These are phyloP conservation scores for Gymnopus androsaceus DNA, from an alignment of 1,284 basidiomycete species.

Conservation along the genomic window DNA sequence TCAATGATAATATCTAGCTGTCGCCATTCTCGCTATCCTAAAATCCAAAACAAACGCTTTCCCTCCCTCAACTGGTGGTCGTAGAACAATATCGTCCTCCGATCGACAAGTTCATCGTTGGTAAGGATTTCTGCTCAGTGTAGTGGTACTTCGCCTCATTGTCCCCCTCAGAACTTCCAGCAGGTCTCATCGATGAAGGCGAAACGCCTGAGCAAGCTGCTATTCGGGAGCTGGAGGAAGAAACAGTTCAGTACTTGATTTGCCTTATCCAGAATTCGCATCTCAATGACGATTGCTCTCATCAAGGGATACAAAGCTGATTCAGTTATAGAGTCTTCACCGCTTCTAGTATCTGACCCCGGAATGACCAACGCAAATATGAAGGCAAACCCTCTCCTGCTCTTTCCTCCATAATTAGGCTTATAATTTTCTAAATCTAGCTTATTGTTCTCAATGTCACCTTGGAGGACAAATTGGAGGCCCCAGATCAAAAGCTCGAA, in stretches of 20 bases:
- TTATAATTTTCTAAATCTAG: no score
- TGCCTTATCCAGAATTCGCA: neutral
- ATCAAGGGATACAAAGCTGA: slow-evolving; percentile 66
- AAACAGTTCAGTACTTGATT: slow-evolving; percentile 49
- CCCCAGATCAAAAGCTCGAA: slow-evolving; percentile 69
- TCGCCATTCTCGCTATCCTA: slow-evolving; percentile 82
- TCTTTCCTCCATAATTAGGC: no score
- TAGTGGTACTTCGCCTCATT: neutral
- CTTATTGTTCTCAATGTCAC: slow-evolving; percentile 67
- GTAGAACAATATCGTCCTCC: slow-evolving; percentile 90
- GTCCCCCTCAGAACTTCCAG: slow-evolving; percentile 3
- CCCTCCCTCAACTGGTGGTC: slow-evolving; percentile 73
- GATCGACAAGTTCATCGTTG: slow-evolving; percentile 72
- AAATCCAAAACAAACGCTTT: slow-evolving; percentile 70
- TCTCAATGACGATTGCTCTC: neutral
- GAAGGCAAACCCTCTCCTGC: no score
- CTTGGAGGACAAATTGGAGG: slow-evolving; percentile 59
- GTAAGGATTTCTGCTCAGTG: slow-evolving; percentile 34
- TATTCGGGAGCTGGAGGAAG: slow-evolving; percentile 85
- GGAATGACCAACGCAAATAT: slow-evolving; percentile 86
- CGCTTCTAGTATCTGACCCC: slow-evolving; percentile 74
- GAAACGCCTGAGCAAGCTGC: slow-evolving; percentile 79
- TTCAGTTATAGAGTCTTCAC: slow-evolving; percentile 64
- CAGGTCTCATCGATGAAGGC: slow-evolving; percentile 80
- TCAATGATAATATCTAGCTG: slow-evolving; percentile 43